Evolutionary conservation across 495 filamentous ascomycete genomes (phyloP), one percentile per base, ranked within the genome.

Genomic region (Penicillium samsonianum): DNA sequence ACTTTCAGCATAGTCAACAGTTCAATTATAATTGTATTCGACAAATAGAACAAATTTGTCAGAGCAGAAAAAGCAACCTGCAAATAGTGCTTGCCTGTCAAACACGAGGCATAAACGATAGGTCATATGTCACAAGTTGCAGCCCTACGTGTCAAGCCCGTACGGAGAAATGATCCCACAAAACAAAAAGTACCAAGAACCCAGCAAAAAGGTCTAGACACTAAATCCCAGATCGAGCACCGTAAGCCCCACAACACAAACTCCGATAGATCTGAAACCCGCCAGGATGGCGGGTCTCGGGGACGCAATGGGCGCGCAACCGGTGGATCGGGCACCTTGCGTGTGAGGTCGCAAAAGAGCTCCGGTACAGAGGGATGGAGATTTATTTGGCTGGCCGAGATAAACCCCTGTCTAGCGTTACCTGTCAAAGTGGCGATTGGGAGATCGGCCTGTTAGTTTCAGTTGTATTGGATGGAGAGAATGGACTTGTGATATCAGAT

Each of bases 201-300:
- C 2, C 41, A 45, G 28, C 40, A 37, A 6, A 17, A 25, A 37
- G 20, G 23, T 25, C 43, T 37, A 19, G 25, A 17, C 45, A 30
- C 31, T 20, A 40, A 41, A 17, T 28, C 2, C 44, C 57, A 23
- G 12, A 42, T 55, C 43, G 45, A 37, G 31, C 45, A 12, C 42
- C 31, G 23, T 41, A 19, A 30, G 30, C 25, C 4, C 42, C 56
- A 28, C 40, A 23, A 4, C 37, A 50, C 42, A 46, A 59, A 54
- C 30, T 56, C 43, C 38, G 57, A 65, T 63, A 57, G 60, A 61
- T 61, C 63, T 65, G 62, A 61, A 63, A 65, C 55, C 38, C 12
- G 45, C 49, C 35, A 10, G 19, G 16, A 14, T 26, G 20, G 26
- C 33, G 50, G 33, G 40, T 47, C 48, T 65, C 47, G 53, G 50